Evolutionary conservation across 768 basidiomycete genomes (phyloP).

Genomic region (Macrocybe gigantea): DNA sequence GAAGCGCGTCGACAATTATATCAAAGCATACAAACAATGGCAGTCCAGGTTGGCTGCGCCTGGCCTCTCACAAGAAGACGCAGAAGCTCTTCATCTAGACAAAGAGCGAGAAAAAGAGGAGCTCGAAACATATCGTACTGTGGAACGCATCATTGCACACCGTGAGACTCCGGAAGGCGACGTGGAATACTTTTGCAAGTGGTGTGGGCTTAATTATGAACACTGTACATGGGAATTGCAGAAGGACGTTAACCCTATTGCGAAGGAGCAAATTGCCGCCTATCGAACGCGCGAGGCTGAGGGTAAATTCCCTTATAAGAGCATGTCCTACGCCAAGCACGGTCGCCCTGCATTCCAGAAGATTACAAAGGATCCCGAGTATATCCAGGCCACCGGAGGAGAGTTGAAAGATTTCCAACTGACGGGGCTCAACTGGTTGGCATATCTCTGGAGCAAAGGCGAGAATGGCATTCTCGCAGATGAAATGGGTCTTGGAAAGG

Average conservation of each 20-base stretch:
- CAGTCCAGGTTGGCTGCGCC: constrained; percentile 59
- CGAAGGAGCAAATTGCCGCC: constrained; percentile 71
- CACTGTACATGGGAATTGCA: constrained; percentile 94
- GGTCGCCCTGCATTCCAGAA: constrained; percentile 76
- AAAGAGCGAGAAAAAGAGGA: constrained; percentile 90
- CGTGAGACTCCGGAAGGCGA: constrained; percentile 54
- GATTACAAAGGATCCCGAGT: constrained; percentile 84
- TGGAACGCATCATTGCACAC: constrained; percentile 85
- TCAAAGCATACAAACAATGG: constrained; percentile 82
- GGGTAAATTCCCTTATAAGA: constrained; percentile 83
- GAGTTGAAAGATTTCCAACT: constrained; percentile 96
- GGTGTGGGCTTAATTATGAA: constrained; percentile 89
- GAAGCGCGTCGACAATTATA: constrained; percentile 98
- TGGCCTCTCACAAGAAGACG: constrained; percentile 77
- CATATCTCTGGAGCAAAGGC: constrained; percentile 90
- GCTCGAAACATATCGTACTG: constrained; percentile 82
- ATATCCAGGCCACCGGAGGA: constrained; percentile 73
- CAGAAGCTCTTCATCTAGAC: constrained; percentile 84
- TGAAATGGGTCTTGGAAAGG: constrained; percentile 99
- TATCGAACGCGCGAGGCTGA: constrained; percentile 75
- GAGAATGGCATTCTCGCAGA: constrained; percentile 98
- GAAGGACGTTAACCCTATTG: constrained; percentile 74
- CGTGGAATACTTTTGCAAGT: constrained; percentile 94
- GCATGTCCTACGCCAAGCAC: constrained; percentile 55
- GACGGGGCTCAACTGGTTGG: constrained; percentile 98